Evolutionary conservation across 805 yeast genomes (phyloP).

Genomic region (Pichia exigua): DNA sequence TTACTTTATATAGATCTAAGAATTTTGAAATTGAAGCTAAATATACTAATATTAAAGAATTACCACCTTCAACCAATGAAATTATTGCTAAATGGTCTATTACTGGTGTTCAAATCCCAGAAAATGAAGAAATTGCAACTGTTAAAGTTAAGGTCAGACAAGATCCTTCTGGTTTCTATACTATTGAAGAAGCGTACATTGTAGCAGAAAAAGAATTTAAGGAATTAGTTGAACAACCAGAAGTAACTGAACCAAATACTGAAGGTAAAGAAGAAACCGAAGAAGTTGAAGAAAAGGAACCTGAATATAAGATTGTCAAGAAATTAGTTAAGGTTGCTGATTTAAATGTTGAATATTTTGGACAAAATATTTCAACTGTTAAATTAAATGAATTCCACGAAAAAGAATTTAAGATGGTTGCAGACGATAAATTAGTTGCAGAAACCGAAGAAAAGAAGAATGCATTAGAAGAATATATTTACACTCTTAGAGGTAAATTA

Average conservation of each 20-base stretch:
- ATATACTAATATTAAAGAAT: constrained; percentile 66
- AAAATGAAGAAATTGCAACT: constrained; percentile 70
- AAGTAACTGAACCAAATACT: constrained; percentile 30
- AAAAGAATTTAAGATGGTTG: constrained; percentile 73
- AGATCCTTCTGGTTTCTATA: constrained; percentile 93
- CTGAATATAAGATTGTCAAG: constrained; percentile 83
- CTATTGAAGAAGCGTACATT: constrained; percentile 89
- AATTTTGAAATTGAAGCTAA: constrained; percentile 83
- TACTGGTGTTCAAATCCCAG: constrained; percentile 74
- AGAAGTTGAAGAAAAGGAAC: constrained; percentile 57
- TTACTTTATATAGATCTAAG: constrained; percentile 85
- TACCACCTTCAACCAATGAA: constrained; percentile 63
- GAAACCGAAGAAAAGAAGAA: constrained; percentile 99
- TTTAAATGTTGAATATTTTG: constrained; percentile 50
- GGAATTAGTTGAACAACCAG: constrained; percentile 70
- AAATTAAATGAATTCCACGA: constrained; percentile 60
- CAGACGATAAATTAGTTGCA: constrained; percentile 92
- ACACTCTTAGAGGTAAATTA: constrained; percentile 92
- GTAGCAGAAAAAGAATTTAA: constrained; percentile 85
- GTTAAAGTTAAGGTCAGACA: constrained; percentile 92
- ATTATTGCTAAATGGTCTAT: constrained; percentile 78
- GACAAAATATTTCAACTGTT: constrained; percentile 53
- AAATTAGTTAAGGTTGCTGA: constrained; percentile 88
- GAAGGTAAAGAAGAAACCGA: constrained; percentile 12
- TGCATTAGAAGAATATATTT: constrained; percentile 96